These are phyloP conservation scores for Thecaphora thlaspeos DNA, from an alignment of 1,284 basidiomycete genomes.

Conservation along the genomic window DNA sequence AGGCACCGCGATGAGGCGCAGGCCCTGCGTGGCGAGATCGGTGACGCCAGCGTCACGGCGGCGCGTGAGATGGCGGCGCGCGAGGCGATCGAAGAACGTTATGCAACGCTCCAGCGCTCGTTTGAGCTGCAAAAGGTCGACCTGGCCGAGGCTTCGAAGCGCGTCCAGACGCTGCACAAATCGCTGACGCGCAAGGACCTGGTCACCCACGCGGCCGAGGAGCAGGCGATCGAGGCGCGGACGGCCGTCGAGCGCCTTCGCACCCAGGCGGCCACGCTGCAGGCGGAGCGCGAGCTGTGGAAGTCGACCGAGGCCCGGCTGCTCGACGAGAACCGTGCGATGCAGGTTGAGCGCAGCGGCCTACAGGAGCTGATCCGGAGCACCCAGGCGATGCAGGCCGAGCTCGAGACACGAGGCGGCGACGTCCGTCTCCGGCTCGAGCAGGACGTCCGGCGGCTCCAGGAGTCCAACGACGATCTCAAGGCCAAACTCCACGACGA, in stretches of 20 bases:
- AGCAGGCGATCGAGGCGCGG: slow-evolving; percentile 63
- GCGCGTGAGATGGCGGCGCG: slow-evolving; percentile 46
- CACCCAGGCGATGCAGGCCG: slow-evolving; percentile 82
- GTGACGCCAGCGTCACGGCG: slow-evolving; percentile 61
- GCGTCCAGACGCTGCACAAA: slow-evolving; percentile 57
- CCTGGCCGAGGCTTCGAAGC: slow-evolving; percentile 53
- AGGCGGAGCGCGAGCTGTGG: slow-evolving; percentile 74
- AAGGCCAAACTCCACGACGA: slow-evolving; percentile 75
- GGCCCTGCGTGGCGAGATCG: slow-evolving; percentile 63
- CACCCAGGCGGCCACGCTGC: slow-evolving; percentile 78
- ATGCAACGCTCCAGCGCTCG: slow-evolving; percentile 41
- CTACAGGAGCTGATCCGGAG: slow-evolving; percentile 82
- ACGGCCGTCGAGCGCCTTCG: slow-evolving; percentile 59
- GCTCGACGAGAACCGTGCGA: slow-evolving; percentile 76
- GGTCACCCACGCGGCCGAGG: slow-evolving; percentile 60
- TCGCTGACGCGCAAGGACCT: slow-evolving; percentile 60
- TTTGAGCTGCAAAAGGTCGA: slow-evolving; percentile 54
- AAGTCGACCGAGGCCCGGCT: slow-evolving; percentile 59
- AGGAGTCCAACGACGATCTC: slow-evolving; percentile 67
- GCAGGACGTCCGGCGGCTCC: slow-evolving; percentile 71
- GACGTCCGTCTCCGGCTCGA: slow-evolving; percentile 79
- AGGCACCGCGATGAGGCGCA: slow-evolving; percentile 74
- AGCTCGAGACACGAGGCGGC: slow-evolving; percentile 76
- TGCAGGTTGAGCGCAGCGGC: slow-evolving; percentile 76
- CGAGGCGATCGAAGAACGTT: slow-evolving; percentile 60